A percentile compares a stretch with the other conserved stretches of the same genome.
These are phyloP conservation scores for Globisporangium abappressorium DNA, from an alignment of 352 stramenopile genomes.

Conservation along the genomic window DNA sequence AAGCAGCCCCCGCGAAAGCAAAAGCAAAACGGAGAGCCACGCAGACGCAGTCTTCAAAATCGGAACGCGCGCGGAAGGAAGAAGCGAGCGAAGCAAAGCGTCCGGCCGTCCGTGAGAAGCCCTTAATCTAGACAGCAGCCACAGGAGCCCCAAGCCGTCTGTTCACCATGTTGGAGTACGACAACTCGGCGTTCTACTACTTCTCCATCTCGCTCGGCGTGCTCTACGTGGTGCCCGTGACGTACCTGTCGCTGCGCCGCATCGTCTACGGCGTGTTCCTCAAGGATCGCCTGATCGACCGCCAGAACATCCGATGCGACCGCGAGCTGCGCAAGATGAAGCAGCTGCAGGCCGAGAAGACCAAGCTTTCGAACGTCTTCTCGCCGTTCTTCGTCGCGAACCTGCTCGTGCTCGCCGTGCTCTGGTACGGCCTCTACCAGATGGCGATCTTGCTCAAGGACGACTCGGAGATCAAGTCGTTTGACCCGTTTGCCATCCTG, in stretches of 20 bases:
- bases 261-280: conserved; percentile 90
- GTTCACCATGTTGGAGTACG: conserved; percentile 95
- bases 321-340: conserved; percentile 84
- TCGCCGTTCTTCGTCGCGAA: conserved; percentile 75
- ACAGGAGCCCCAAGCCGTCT: background rate
- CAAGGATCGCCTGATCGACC: conserved; percentile 86
- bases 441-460: conserved; percentile 90
- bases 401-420: conserved; percentile 58
- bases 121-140: background rate
- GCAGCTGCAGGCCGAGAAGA: conserved; percentile 84
- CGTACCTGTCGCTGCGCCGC: conserved; percentile 82
- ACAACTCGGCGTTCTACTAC: conserved; percentile 99
- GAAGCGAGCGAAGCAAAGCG: background rate
- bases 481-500: conserved; percentile 98
- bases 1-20: background rate
- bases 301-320: conserved; percentile 76
- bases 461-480: conserved; percentile 97
- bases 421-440: conserved; percentile 88
- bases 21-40: conserved; percentile 3
- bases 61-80: conserved; percentile 12
- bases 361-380: conserved; percentile 81
- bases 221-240: conserved; percentile 96
- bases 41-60: conserved; percentile 14
- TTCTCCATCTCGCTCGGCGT: conserved; percentile 96
- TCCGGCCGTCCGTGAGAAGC: background rate